Evolutionary conservation across 140 eudicot species (phyloP).

Genomic region (Senecio squalidus): DNA sequence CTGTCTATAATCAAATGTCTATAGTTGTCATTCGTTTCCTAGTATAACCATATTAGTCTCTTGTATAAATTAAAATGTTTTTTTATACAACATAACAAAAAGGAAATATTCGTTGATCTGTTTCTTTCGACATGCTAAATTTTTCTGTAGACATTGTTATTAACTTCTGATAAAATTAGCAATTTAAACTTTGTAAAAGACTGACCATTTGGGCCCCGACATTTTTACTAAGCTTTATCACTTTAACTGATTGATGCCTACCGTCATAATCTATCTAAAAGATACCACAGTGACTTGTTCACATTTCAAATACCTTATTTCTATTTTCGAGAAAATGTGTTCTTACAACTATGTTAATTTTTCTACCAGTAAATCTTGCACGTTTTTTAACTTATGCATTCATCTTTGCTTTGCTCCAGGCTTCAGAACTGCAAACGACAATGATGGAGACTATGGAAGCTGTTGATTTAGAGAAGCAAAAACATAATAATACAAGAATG

Average conservation of each 20-base stretch:
- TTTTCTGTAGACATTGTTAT: not conserved
- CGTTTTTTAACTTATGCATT: not conserved
- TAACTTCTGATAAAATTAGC: not conserved
- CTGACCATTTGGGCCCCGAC: not conserved
- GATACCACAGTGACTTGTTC: not conserved
- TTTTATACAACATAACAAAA: too few species aligned
- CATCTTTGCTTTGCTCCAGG: slow-evolving; percentile 38
- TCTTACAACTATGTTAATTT: not conserved
- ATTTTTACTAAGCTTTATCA: too few species aligned
- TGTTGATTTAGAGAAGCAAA: slow-evolving; percentile 86
- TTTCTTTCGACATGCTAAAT: too few species aligned
- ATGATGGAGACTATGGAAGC: slow-evolving; percentile 97
- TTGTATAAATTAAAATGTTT: too few species aligned
- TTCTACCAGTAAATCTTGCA: not conserved
- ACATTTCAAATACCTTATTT: not conserved
- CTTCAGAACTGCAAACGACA: slow-evolving; percentile 72
- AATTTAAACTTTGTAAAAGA: not conserved
- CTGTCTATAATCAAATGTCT: too few species aligned
- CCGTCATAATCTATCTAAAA: not conserved
- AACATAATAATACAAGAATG: slow-evolving; percentile 89
- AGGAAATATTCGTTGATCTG: too few species aligned
- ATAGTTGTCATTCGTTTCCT: too few species aligned
- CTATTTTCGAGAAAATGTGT: not conserved
- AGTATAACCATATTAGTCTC: too few species aligned
- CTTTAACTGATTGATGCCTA: too few species aligned